phyloP scores from a whole-genome alignment of 2,329 filamentous ascomycete genomes.

The Pyrenophora tritici-repentis region DNA sequence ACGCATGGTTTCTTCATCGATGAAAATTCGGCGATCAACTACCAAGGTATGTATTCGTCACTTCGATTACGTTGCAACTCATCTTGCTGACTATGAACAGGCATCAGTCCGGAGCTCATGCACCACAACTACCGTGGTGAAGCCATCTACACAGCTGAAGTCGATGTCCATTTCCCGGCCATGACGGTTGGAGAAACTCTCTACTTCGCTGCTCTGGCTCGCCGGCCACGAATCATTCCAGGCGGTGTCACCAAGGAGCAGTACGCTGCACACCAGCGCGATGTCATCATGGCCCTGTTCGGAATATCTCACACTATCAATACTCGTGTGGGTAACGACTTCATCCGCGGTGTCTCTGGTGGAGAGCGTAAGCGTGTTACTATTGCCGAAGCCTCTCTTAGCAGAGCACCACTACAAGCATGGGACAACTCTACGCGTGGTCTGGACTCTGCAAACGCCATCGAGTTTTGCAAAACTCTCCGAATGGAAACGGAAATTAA shows the following conservation, averaged over 20 bases:
- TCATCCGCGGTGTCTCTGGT: slow-evolving; percentile 73
- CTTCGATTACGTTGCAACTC: background rate
- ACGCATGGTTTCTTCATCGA: slow-evolving; percentile 79
- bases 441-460: slow-evolving; percentile 74
- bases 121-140: slow-evolving; percentile 78
- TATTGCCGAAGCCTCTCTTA: slow-evolving; percentile 77
- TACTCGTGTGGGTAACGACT: slow-evolving; percentile 76
- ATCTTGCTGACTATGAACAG: slow-evolving; percentile 40
- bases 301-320: slow-evolving; percentile 75
- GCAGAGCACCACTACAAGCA: slow-evolving; percentile 65
- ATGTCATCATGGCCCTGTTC: slow-evolving; percentile 64
- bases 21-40: slow-evolving; percentile 75
- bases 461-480: slow-evolving; percentile 75
- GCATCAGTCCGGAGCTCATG: slow-evolving; percentile 74
- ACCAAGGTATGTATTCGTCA: slow-evolving; percentile 58
- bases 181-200: slow-evolving; percentile 79
- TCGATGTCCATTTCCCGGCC: slow-evolving; percentile 80
- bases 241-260: slow-evolving; percentile 59
- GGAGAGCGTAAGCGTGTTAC: slow-evolving; percentile 82
- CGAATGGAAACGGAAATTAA: slow-evolving; percentile 70
- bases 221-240: slow-evolving; percentile 66
- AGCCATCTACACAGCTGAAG: slow-evolving; percentile 84
- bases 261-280: slow-evolving; percentile 67
- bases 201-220: slow-evolving; percentile 74
- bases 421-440: slow-evolving; percentile 82